phyloP scores from a whole-genome alignment of 495 filamentous ascomycete species.

The Letharia columbiana region DNA sequence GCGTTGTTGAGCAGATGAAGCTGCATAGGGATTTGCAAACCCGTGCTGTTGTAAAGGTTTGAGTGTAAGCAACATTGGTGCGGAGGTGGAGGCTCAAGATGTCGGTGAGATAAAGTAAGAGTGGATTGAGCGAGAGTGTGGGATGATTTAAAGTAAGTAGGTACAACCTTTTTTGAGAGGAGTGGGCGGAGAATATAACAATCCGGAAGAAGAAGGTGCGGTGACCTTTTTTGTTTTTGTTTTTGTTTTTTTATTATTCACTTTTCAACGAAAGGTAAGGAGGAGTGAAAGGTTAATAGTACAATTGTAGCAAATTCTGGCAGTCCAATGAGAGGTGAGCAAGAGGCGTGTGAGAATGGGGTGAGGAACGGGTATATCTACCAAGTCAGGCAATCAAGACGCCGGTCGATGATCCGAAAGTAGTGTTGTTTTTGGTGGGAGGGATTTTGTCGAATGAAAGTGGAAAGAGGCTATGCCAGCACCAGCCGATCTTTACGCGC shows the following conservation, averaged over 20 bases:
- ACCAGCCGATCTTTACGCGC: slow-evolving; percentile 17
- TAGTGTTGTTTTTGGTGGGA: not conserved
- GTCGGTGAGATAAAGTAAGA: not conserved
- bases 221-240: not conserved
- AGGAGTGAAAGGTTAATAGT: slow-evolving; percentile 8
- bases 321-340: slow-evolving; percentile 10
- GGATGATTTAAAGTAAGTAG: slow-evolving; percentile 1
- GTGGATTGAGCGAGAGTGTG: slow-evolving; percentile 11
- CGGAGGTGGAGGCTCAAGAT: slow-evolving; percentile 8
- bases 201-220: slow-evolving; percentile 3
- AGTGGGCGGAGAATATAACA: slow-evolving; percentile 2
- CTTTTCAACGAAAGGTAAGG: not conserved
- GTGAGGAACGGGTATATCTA: slow-evolving; percentile 11
- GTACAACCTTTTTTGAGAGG: slow-evolving; percentile 15
- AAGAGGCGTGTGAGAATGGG: slow-evolving; percentile 3
- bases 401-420: slow-evolving; percentile 9
- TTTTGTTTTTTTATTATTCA: too few species aligned
- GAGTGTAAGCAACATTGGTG: slow-evolving; percentile 38
- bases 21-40: slow-evolving; percentile 36
- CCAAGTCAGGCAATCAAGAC: slow-evolving; percentile 10
- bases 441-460: slow-evolving; percentile 10
- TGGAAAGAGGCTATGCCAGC: slow-evolving; percentile 17
- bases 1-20: slow-evolving; percentile 31
- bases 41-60: slow-evolving; percentile 36
- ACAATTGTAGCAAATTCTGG: slow-evolving; percentile 10